Conservation (phyloP, 139 green algal genomes). For the Diplosphaera chodatii region DNA sequence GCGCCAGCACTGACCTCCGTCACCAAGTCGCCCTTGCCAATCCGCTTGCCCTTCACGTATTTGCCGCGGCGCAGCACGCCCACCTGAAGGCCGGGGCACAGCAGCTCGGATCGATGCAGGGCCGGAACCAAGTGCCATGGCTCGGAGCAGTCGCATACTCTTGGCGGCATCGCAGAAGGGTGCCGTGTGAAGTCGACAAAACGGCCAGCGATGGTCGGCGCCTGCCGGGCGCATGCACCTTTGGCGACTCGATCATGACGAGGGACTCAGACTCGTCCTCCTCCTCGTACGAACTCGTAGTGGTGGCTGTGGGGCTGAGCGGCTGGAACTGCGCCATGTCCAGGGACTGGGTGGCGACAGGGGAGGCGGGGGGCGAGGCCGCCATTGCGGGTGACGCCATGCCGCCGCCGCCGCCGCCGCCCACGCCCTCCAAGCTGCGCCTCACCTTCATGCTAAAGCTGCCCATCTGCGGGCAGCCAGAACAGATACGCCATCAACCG, state of each 20-base stretch:
- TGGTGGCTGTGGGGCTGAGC: not conserved
- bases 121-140: too few species aligned
- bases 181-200: too few species aligned
- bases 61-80: constrained; percentile 72
- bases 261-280: constrained; percentile 31
- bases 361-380: constrained; percentile 7
- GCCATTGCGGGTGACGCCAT: constrained; percentile 5
- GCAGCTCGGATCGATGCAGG: too few species aligned
- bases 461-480: constrained; percentile 50
- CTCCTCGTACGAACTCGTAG: constrained; percentile 53
- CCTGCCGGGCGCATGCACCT: constrained; percentile 33
- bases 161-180: too few species aligned
- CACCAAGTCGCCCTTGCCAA: constrained; percentile 71
- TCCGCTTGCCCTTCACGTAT: constrained; percentile 79
- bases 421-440: constrained; percentile 34
- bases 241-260: constrained; percentile 59
- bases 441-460: constrained; percentile 66
- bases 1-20: constrained; percentile 49
- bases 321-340: constrained; percentile 47
- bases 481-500: not conserved
- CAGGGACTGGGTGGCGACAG: constrained; percentile 10
- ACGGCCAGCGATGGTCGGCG: too few species aligned
- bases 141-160: too few species aligned
- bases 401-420: constrained; percentile 1
- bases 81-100: constrained; percentile 59